A percentile compares a stretch with the other conserved stretches of the same genome.
Conservation (phyloP, 352 stramenopile species). For the Phytopythium aichiense region DNA sequence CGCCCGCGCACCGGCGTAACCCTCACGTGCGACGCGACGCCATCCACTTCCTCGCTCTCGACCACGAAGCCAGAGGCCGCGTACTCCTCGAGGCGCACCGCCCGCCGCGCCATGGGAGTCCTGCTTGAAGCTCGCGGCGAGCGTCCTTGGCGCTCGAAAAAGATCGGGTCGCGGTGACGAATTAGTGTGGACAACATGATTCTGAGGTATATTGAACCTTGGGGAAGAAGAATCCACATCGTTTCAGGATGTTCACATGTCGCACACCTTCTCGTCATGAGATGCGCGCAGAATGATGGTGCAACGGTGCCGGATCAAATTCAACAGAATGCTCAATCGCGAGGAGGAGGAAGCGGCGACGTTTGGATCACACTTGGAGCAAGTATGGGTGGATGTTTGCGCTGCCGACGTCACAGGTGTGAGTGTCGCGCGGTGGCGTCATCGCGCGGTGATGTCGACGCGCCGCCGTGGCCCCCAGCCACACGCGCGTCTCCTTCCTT, state of each 20-base stretch:
- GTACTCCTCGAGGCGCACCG: conserved; percentile 62
- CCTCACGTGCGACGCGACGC: conserved; percentile 11
- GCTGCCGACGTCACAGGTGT: neutral
- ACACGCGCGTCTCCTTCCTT: neutral
- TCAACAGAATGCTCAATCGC: too few relatives aligned
- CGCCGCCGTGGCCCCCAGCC: neutral
- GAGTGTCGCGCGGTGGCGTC: neutral
- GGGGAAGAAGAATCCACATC: neutral
- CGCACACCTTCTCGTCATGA: neutral
- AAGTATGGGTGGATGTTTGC: neutral
- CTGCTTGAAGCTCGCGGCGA: neutral
- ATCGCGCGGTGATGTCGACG: neutral
- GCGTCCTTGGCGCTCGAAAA: neutral
- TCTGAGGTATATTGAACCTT: neutral
- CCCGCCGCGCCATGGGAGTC: conserved; percentile 11
- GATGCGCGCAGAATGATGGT: neutral
- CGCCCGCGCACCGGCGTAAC: conserved; percentile 7
- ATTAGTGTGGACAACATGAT: conserved; percentile 14
- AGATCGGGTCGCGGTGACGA: conserved; percentile 12
- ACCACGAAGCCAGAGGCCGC: conserved; percentile 31
- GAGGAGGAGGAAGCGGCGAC: neutral
- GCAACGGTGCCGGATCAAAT: too few relatives aligned
- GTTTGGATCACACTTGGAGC: neutral
- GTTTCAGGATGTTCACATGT: neutral
- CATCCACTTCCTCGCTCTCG: conserved; percentile 14